Conservation (phyloP, 163 green algal genomes). For the Scenedesmus sp. region DNA sequence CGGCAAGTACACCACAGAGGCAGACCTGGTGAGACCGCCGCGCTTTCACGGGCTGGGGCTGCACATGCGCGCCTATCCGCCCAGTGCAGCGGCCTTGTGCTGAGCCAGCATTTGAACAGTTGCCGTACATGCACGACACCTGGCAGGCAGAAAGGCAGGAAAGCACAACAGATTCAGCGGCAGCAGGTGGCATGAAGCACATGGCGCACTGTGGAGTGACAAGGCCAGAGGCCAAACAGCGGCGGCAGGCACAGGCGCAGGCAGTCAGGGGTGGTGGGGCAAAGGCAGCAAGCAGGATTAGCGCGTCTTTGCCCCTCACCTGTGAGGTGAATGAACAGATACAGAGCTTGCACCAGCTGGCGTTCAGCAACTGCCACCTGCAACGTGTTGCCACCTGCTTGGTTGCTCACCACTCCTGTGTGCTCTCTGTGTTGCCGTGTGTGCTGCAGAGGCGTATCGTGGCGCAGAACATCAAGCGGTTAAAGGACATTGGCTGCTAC, state of each 20-base stretch:
- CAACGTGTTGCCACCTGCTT: not conserved
- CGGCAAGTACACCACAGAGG: conserved; percentile 96
- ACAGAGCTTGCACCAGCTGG: no score
- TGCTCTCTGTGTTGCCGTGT: conserved; percentile 7
- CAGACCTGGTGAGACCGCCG: conserved; percentile 84
- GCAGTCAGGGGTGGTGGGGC: no score
- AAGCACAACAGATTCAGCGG: no score
- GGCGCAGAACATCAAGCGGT: conserved; percentile 92
- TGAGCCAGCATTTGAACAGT: not conserved
- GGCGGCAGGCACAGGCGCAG: no score
- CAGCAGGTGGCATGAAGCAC: no score
- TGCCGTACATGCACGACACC: not conserved
- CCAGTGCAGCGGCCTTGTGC: no score
- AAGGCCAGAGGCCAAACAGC: no score
- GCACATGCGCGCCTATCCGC: no score
- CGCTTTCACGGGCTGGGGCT: not conserved
- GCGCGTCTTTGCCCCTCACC: no score
- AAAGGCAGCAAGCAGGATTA: no score
- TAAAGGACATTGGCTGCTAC: conserved; percentile 96
- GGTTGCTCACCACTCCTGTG: not conserved
- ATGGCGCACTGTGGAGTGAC: no score
- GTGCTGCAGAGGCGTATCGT: conserved; percentile 79
- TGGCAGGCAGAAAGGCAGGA: not conserved
- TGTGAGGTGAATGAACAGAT: no score
- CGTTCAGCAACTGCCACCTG: not conserved